Conservation (phyloP, 805 yeast genomes). For the Metschnikowia borealis region DNA sequence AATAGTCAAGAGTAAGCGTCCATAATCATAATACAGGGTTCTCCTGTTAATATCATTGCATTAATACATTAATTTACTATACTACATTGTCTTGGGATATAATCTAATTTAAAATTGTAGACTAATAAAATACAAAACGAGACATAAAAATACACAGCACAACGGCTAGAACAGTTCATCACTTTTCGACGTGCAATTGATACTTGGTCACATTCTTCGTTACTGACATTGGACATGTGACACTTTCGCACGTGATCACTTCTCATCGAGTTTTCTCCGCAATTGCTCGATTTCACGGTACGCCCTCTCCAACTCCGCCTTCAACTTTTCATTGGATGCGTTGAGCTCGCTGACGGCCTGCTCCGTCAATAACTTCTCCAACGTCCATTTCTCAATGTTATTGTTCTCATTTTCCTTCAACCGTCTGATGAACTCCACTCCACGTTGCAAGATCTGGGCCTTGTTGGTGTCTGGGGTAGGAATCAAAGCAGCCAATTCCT, state of each 20-base stretch:
- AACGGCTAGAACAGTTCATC: neutral
- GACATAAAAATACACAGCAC: conserved; percentile 1
- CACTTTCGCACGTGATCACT: conserved; percentile 3
- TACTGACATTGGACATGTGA: too few relatives aligned
- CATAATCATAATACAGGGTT: neutral
- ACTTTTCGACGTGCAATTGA: neutral
- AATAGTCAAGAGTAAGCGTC: too few relatives aligned
- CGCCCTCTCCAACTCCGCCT: conserved; percentile 83
- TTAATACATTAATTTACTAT: neutral
- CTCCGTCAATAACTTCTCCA: conserved; percentile 87
- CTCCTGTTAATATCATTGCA: neutral
- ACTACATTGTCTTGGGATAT: neutral
- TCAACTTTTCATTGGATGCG: conserved; percentile 81
- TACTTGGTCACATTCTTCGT: too few relatives aligned
- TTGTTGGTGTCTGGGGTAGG: conserved; percentile 86
- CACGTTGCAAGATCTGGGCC: conserved; percentile 82
- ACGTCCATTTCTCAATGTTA: conserved; percentile 90
- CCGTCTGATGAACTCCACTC: conserved; percentile 86
- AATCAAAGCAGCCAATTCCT: conserved; percentile 68
- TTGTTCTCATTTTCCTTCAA: conserved; percentile 86
- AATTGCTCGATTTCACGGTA: conserved; percentile 87
- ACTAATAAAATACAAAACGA: neutral
- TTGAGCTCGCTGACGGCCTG: conserved; percentile 86
- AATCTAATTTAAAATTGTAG: neutral
- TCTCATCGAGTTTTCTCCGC: conserved; percentile 43